These are phyloP conservation scores for Syzygium grande DNA, from an alignment of 345 rosid genomes.

Conservation along the genomic window DNA sequence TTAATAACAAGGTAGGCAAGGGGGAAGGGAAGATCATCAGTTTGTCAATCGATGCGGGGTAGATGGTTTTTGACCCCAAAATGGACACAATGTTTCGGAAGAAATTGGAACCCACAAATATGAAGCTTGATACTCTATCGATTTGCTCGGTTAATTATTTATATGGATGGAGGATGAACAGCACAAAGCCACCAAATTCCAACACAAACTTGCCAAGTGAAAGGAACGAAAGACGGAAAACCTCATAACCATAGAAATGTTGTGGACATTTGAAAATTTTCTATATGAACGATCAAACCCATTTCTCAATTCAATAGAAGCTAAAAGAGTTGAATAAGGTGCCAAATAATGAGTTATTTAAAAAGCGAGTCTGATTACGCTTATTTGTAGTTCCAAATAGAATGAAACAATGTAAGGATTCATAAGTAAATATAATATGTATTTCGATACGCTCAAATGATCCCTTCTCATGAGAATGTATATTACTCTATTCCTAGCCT, in stretches of 20 bases:
- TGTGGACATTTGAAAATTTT: background rate
- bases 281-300: background rate
- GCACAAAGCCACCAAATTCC: background rate
- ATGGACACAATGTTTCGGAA: background rate
- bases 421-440: too few species aligned
- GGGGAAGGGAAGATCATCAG: background rate
- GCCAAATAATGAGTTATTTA: too few species aligned
- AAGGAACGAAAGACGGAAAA: background rate
- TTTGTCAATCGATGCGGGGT: background rate
- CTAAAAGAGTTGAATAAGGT: too few species aligned
- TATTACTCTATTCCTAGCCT: too few species aligned
- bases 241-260: background rate
- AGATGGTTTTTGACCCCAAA: background rate
- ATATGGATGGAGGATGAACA: background rate
- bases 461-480: too few species aligned
- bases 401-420: too few species aligned
- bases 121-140: background rate
- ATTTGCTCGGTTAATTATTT: background rate
- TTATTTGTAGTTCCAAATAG: too few species aligned
- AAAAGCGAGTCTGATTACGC: too few species aligned
- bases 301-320: too few species aligned
- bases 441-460: too few species aligned
- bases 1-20: background rate
- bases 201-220: background rate
- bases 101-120: background rate